Percentiles rank a stretch among this genome's conserved stretches.
These are phyloP conservation scores for Petunia axillaris DNA, from an alignment of 257 asterid genomes.

Conservation along the genomic window DNA sequence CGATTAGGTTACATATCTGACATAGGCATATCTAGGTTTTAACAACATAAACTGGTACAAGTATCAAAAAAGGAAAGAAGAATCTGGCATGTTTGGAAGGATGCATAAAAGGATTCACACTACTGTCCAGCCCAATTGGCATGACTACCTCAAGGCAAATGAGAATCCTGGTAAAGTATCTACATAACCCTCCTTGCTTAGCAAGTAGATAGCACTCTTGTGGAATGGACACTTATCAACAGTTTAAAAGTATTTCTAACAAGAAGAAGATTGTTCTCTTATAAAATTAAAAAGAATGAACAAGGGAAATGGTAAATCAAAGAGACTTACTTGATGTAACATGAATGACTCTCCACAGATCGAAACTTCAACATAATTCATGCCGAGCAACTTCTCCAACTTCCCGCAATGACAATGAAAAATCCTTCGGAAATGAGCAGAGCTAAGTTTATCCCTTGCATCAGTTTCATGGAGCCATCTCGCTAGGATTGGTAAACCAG, in stretches of 20 bases:
- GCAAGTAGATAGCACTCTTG: conserved; percentile 11
- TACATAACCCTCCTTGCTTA: conserved; percentile 6
- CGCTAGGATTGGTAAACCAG: conserved; percentile 50
- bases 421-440: conserved; percentile 85
- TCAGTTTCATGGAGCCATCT: conserved; percentile 92
- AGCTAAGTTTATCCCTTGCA: conserved; percentile 68
- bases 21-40: background rate
- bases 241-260: background rate
- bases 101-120: conserved; percentile 9
- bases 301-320: background rate
- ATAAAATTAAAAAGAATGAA: conserved; percentile 1
- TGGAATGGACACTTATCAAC: background rate
- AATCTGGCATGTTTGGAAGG: background rate
- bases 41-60: background rate
- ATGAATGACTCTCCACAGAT: conserved; percentile 95
- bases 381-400: conserved; percentile 63
- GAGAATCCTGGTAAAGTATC: conserved; percentile 12
- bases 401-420: conserved; percentile 76
- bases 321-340: conserved; percentile 84
- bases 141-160: conserved; percentile 10
- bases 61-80: background rate
- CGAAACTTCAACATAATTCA: conserved; percentile 70
- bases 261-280: background rate
- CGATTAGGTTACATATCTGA: background rate
- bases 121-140: background rate